A percentile compares a stretch with the other conserved stretches of the same genome.
These are phyloP conservation scores for Blastocystis hominis DNA, from an alignment of 352 stramenopile genomes.

Conservation along the genomic window DNA sequence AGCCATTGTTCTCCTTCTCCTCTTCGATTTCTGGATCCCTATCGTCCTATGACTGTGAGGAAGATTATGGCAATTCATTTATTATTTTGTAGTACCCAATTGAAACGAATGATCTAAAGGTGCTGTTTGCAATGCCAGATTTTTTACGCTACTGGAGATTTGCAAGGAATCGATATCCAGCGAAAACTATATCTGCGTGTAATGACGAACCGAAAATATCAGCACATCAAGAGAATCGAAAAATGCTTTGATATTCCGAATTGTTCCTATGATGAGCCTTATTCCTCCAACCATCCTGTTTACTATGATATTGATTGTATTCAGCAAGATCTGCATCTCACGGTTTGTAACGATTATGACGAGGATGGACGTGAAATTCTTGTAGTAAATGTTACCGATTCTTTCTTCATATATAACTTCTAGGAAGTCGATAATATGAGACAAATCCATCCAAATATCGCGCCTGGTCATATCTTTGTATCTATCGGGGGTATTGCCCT, in stretches of 20 bases:
- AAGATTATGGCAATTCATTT: background rate
- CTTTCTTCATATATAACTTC: background rate
- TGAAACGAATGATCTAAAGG: background rate
- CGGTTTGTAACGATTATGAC: background rate
- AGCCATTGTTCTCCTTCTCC: background rate
- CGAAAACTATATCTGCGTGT: background rate
- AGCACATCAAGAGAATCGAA: background rate
- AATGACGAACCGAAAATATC: background rate
- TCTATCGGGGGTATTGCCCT: background rate
- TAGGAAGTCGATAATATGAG: background rate
- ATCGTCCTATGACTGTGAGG: background rate
- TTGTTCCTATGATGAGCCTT: background rate
- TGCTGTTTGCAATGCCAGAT: background rate
- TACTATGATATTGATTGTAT: constrained; percentile 6
- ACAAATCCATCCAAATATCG: background rate
- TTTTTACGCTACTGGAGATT: background rate
- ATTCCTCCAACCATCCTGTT: background rate
- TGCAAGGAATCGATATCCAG: background rate
- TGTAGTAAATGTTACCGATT: background rate
- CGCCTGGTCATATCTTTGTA: background rate
- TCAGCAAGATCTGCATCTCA: background rate
- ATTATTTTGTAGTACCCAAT: background rate
- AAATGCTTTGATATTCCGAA: background rate
- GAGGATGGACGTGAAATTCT: background rate
- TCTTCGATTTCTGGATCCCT: no score